phyloP scores from a whole-genome alignment of 768 basidiomycete genomes.

The Calocybe gangraenosa region DNA sequence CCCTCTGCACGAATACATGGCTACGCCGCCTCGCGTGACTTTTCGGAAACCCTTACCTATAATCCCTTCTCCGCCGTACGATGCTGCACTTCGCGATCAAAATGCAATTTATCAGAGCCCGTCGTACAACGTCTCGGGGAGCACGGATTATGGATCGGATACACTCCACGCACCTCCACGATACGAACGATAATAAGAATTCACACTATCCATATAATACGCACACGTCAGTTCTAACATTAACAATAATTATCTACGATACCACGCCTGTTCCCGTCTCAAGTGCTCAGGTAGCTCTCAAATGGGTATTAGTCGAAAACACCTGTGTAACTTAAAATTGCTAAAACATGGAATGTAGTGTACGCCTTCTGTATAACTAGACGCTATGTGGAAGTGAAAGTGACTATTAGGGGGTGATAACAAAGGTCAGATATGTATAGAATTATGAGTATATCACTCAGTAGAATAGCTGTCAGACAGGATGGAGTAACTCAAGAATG shows the following conservation, averaged over 20 bases:
- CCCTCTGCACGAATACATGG: neutral
- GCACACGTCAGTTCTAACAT: too few species aligned
- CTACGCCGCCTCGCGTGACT: constrained; percentile 9
- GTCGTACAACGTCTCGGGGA: neutral
- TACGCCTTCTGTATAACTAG: too few species aligned
- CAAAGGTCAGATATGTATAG: too few species aligned
- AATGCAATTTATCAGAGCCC: too few species aligned
- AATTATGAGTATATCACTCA: too few species aligned
- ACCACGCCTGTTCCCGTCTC: too few species aligned
- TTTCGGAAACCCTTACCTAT: constrained; percentile 12
- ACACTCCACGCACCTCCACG: constrained; percentile 12
- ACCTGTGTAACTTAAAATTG: neutral
- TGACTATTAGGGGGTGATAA: neutral
- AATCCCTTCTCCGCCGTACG: constrained; percentile 16
- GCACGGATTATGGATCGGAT: neutral
- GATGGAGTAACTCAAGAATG: neutral
- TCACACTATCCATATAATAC: too few species aligned
- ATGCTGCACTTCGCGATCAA: constrained; percentile 12
- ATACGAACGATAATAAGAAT: constrained; percentile 14
- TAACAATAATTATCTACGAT: too few species aligned
- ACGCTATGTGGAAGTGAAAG: too few species aligned
- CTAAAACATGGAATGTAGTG: neutral
- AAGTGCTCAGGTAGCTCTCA: too few species aligned
- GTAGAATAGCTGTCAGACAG: neutral
- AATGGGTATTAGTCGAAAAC: too few species aligned